A percentile compares a stretch with the other conserved stretches of the same genome.
Conservation (phyloP, 2,329 filamentous ascomycete genomes). For the Botrytis elliptica region DNA sequence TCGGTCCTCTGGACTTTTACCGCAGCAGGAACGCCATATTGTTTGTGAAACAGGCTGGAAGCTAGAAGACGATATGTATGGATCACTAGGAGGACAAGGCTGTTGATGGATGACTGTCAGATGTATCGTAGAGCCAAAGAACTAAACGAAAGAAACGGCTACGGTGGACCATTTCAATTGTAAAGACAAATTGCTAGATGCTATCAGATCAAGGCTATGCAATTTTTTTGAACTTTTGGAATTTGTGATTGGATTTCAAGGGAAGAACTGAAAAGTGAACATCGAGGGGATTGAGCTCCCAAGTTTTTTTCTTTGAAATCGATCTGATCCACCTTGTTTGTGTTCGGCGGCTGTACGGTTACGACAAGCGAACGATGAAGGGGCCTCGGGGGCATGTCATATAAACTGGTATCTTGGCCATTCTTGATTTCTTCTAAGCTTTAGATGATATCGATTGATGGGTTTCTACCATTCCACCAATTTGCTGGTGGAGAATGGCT, state of each 20-base stretch:
- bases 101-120: slow-evolving; percentile 12
- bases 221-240: neutral
- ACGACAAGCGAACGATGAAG: slow-evolving; percentile 12
- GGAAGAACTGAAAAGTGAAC: neutral
- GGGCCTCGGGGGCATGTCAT: neutral
- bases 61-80: neutral
- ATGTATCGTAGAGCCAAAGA: neutral
- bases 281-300: neutral
- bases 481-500: neutral
- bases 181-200: neutral
- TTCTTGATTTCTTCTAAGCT: slow-evolving; percentile 7
- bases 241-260: neutral
- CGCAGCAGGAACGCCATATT: slow-evolving; percentile 18
- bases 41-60: slow-evolving; percentile 10
- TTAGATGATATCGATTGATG: neutral
- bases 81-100: neutral
- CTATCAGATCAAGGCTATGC: slow-evolving; percentile 14
- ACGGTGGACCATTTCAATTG: neutral
- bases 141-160: neutral
- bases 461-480: neutral
- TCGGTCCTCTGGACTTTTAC: neutral
- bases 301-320: neutral
- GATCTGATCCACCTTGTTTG: neutral
- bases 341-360: neutral
- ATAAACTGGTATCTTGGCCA: neutral